Evolutionary conservation across 1,139 yeast species (phyloP).

Genomic region (Blastobotrys malaysiensis): DNA sequence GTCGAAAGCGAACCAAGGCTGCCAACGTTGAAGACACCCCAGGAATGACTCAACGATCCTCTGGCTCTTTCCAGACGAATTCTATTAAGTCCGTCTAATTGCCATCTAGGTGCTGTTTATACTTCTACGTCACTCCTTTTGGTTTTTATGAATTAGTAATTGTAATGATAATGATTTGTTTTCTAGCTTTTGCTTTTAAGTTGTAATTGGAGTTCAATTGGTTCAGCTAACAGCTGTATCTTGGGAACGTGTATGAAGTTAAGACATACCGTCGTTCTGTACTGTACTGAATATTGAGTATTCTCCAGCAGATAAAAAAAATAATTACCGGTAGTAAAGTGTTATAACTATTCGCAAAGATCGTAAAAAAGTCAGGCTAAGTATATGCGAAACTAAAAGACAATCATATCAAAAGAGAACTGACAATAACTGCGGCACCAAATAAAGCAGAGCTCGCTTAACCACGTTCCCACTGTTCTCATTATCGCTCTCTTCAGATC

Average conservation of each 20-base stretch:
- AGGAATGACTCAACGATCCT: neutral
- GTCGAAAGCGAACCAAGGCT: conserved; percentile 5
- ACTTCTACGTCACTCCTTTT: conserved; percentile 3
- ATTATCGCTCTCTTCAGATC: neutral
- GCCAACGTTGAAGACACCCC: conserved; percentile 2
- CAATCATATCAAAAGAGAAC: neutral
- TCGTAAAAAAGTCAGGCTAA: too few relatives aligned
- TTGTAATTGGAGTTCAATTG: too few relatives aligned
- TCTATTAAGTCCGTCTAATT: neutral
- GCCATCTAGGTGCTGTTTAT: neutral
- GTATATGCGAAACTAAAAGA: too few relatives aligned
- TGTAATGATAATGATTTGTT: neutral
- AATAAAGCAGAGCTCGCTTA: neutral
- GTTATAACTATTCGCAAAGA: too few relatives aligned
- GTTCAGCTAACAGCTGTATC: too few relatives aligned
- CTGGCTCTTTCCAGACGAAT: neutral
- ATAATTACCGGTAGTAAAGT: too few relatives aligned
- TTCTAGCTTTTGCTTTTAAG: too few relatives aligned
- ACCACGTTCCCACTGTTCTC: neutral
- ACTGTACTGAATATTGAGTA: too few relatives aligned
- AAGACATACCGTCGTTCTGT: too few relatives aligned
- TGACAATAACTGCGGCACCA: neutral
- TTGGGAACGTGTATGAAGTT: too few relatives aligned
- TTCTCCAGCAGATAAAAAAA: too few relatives aligned
- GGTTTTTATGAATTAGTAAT: neutral